Evolutionary conservation across 164 flowering plant species (phyloP), one percentile per base, ranked within the genome.

Genomic region (Magnolia sinica): DNA sequence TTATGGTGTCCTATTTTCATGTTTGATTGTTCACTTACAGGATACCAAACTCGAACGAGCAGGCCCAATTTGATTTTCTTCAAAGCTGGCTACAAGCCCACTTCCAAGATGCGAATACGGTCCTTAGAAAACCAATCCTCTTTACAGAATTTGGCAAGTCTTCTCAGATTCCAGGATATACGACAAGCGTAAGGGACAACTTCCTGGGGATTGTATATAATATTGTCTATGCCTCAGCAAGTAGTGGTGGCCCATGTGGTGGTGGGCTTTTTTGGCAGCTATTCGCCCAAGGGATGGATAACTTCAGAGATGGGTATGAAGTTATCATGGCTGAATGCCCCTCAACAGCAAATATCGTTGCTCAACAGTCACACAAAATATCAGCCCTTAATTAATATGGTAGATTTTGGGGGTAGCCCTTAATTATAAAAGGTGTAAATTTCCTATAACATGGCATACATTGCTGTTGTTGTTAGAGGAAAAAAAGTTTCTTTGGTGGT

Each of bases 221-320:
- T 59, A 73, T 59, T 0, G 74, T 88, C 45, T 87, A 82, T 76
- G 68, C 10, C 8, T 79, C 86, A 14, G 89, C 88, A 9, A 84
- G 71, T 2, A 65, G 55, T 7, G 81, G 82, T 2, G 88, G 89
- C 0, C 16, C 92, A 7, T 81, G 82, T 59, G 79, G 37, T 7
- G 89, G 91, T 64, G 88, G 81, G 24, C 64, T 87, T 10, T 88
- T 87, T 27, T 89, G 92, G 91, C 92, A 88, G 61, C 76, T 86
- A 8, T 58, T 84, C 74, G 78, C 74, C 10, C 71, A 31, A 66
- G 86, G 86, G 13, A 87, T 86, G 88, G 83, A 81, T 13, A 66
- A 51, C 45, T 66, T 74, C 51, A 73, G 75, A 14, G 91, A 89
- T 77, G 92, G 89, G 2, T 86, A 88, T 52, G 85, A 86, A 73